Base-by-base conservation (phyloP, 108 stramenopile genomes). In the Fragilaria radians region DNA sequence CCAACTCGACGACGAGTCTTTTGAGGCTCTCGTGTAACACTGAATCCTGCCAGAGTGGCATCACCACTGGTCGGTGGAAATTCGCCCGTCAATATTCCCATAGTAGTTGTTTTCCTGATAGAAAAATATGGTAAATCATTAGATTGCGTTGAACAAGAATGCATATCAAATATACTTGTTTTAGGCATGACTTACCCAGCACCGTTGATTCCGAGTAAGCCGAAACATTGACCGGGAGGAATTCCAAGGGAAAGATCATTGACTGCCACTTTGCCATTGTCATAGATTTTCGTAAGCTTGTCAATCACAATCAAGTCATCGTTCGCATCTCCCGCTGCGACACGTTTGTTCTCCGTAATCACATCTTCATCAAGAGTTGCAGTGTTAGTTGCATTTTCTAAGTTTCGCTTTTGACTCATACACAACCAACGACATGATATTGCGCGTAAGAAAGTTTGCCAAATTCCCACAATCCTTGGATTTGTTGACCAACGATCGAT, bases 21-120 rank as follows among this genome's bases (percentile, higher is more conserved):
- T 56, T 88, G 76, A 2, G 95, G 82, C 54, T 96, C 81, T 4
- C 51, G 69, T 45, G 87, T 81, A 21, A 97, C 82, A 27, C 76
- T 82, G 51, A 63, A 88, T 5, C 95, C 90, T 0, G 76, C 85
- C 24, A 99, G 73, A 5, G 74, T 70, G 2, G 98, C 98, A 65
- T 90, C 82, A 2, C 98, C 98, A 27, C 66, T 68, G 3, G 92
- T 87, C 0, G 97, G 92, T 29, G 95, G 86, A 58, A 95, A 89
- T 60, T 97, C 96, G 1, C 95, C 97, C 23, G 94, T 91, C 57
- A 99, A 60, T 78, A 97, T 96, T 23, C 62, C 74, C 86, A 98
- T 85, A 9, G 83, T 83, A 1, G 92, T 86, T 24, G 92, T 94
- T 66, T 89, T 85, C 34, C 70, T 54, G n/a, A 42, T 14, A n/a